phyloP scores from a whole-genome alignment of 164 flowering plant genomes.

The Paratinospora sagittata region DNA sequence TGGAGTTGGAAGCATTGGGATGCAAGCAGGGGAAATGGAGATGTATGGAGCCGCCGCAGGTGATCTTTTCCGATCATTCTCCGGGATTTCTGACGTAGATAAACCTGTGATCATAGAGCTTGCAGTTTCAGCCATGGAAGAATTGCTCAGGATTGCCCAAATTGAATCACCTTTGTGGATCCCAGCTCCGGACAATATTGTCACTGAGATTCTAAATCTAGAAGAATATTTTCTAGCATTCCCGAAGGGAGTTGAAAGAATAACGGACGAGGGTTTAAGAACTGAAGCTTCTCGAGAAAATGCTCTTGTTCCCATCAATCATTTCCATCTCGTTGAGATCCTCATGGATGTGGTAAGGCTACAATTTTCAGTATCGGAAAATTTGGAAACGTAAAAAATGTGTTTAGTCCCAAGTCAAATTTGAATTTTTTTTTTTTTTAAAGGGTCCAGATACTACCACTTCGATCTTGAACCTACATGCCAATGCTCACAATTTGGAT shows the following conservation, averaged over 20 bases:
- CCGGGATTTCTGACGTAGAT: constrained; percentile 46
- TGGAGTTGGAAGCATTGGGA: constrained; percentile 49
- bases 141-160: constrained; percentile 53
- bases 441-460: too few species aligned
- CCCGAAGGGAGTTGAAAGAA: constrained; percentile 69
- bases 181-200: constrained; percentile 15
- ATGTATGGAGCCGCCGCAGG: constrained; percentile 41
- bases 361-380: too few species aligned
- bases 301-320: constrained; percentile 65
- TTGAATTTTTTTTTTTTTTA: too few species aligned
- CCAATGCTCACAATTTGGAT: too few species aligned
- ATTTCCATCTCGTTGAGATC: constrained; percentile 65
- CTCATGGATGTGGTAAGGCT: constrained; percentile 74
- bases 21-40: constrained; percentile 38
- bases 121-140: constrained; percentile 82
- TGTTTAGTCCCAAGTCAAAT: too few species aligned
- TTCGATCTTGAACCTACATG: too few species aligned
- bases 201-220: constrained; percentile 21
- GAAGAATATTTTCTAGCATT: constrained; percentile 43
- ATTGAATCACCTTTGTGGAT: constrained; percentile 53
- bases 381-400: too few species aligned
- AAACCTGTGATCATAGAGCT: constrained; percentile 62
- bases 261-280: constrained; percentile 45
- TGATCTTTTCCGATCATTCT: constrained; percentile 39
- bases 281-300: constrained; percentile 72